A percentile compares a stretch with the other conserved stretches of the same genome.
These are phyloP conservation scores for Kodamaea arcana DNA, from an alignment of 1,139 yeast genomes.

Conservation along the genomic window DNA sequence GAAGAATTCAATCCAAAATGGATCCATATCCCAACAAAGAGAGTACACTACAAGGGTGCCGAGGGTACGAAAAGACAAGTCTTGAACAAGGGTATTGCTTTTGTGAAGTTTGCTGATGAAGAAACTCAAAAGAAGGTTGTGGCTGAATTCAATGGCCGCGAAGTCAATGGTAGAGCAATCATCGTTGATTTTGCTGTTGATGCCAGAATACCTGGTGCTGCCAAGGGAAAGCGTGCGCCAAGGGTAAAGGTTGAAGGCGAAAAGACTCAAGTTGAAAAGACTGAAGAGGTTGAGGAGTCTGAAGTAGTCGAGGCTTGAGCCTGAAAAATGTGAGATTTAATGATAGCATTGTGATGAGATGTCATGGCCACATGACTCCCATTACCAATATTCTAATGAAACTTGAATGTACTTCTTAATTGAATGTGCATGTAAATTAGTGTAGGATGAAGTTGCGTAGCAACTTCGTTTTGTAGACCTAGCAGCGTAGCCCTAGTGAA, in stretches of 20 bases:
- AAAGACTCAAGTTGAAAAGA: slow-evolving; percentile 3
- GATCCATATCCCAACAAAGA: slow-evolving; percentile 55
- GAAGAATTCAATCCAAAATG: slow-evolving; percentile 47
- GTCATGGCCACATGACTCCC: background rate
- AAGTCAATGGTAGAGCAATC: slow-evolving; percentile 50
- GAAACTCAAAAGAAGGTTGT: slow-evolving; percentile 48
- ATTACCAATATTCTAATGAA: slow-evolving; percentile 6
- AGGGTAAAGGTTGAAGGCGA: slow-evolving; percentile 14
- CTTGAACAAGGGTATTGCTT: slow-evolving; percentile 62
- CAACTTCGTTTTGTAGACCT: too few species aligned
- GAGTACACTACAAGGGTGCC: slow-evolving; percentile 35
- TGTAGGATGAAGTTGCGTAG: background rate
- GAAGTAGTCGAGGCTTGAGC: background rate
- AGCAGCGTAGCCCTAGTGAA: too few species aligned
- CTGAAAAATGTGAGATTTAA: background rate
- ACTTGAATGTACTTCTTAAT: slow-evolving; percentile 12
- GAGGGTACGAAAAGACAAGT: slow-evolving; percentile 27
- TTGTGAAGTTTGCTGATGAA: slow-evolving; percentile 49
- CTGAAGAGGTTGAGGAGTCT: slow-evolving; percentile 3
- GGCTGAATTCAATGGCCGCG: slow-evolving; percentile 48
- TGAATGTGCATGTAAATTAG: slow-evolving; percentile 6
- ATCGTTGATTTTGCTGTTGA: slow-evolving; percentile 58
- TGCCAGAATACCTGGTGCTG: slow-evolving; percentile 19
- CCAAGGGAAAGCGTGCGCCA: slow-evolving; percentile 12
- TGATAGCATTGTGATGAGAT: background rate